Percentiles rank a stretch among this genome's conserved stretches.
Evolutionary conservation across 2,329 filamentous ascomycete species (phyloP).

Genomic region (Diaporthe longicolla): DNA sequence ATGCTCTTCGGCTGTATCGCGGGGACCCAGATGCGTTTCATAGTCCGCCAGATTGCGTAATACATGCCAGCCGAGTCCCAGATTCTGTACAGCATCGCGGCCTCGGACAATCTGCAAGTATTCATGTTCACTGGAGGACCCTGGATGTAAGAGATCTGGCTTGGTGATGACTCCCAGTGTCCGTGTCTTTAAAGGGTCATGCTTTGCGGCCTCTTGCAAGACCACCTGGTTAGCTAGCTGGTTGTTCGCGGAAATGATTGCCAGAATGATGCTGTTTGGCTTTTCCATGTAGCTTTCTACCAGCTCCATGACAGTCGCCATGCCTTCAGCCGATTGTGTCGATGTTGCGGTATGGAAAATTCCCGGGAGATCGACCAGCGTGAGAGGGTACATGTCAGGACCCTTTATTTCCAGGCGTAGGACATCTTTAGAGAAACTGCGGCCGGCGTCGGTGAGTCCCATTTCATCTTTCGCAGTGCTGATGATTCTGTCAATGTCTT

Average conservation of each 20-base stretch:
- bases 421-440: slow-evolving; percentile 56
- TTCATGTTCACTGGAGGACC: slow-evolving; percentile 48
- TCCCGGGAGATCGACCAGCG: slow-evolving; percentile 67
- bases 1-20: slow-evolving; percentile 3
- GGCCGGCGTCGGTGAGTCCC: slow-evolving; percentile 54
- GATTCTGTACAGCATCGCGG: slow-evolving; percentile 48
- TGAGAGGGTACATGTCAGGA: slow-evolving; percentile 61
- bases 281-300: slow-evolving; percentile 67
- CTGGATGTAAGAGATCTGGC: slow-evolving; percentile 53
- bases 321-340: slow-evolving; percentile 55
- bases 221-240: slow-evolving; percentile 70
- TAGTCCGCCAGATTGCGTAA: slow-evolving; percentile 54
- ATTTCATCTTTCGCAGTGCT: slow-evolving; percentile 56
- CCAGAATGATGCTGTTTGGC: slow-evolving; percentile 67
- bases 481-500: slow-evolving; percentile 43
- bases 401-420: slow-evolving; percentile 59
- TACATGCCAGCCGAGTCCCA: slow-evolving; percentile 56
- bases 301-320: slow-evolving; percentile 57
- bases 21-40: slow-evolving; percentile 42
- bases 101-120: slow-evolving; percentile 51
- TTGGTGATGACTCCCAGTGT: slow-evolving; percentile 67
- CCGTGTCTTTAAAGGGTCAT: slow-evolving; percentile 51
- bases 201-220: slow-evolving; percentile 51
- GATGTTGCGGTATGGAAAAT: slow-evolving; percentile 59
- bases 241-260: slow-evolving; percentile 63